Conservation (phyloP, 768 basidiomycete genomes). For the Suillus discolor region DNA sequence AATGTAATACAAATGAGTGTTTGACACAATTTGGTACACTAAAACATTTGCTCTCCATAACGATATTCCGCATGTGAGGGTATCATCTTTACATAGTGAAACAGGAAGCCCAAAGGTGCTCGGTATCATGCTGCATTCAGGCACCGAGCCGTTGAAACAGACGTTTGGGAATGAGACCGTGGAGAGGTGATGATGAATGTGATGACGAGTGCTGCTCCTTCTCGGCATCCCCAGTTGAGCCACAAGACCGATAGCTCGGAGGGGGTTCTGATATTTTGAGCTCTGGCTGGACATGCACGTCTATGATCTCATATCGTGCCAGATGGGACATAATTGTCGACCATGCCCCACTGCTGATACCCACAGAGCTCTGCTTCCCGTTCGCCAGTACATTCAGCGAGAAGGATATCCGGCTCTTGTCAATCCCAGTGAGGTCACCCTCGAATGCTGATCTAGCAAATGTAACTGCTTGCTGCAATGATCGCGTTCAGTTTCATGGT, state of each 20-base stretch:
- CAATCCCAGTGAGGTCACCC: conserved; percentile 37
- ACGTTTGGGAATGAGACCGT: conserved; percentile 15
- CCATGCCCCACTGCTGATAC: conserved; percentile 59
- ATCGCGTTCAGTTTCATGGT: not conserved
- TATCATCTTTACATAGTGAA: not conserved
- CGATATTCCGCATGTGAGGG: not conserved
- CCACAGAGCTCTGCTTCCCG: conserved; percentile 38
- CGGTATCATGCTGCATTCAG: not conserved
- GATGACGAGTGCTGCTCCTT: not conserved
- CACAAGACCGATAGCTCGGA: conserved; percentile 39
- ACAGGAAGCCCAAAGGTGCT: not conserved
- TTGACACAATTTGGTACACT: not conserved
- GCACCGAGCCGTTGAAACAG: conserved; percentile 17
- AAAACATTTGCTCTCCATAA: not conserved
- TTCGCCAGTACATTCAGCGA: conserved; percentile 38
- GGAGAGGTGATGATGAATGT: not conserved
- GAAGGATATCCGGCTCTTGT: conserved; percentile 48
- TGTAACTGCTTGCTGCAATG: conserved; percentile 48
- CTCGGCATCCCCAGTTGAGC: conserved; percentile 18
- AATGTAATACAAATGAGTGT: not conserved
- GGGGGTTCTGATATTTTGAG: conserved; percentile 33
- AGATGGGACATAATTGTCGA: conserved; percentile 41
- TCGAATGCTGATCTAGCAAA: conserved; percentile 53
- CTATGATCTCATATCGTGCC: conserved; percentile 49
- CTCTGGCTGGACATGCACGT: conserved; percentile 42